Base-by-base conservation (phyloP, 2,329 filamentous ascomycete genomes). In the Aspergillus fischeri region DNA sequence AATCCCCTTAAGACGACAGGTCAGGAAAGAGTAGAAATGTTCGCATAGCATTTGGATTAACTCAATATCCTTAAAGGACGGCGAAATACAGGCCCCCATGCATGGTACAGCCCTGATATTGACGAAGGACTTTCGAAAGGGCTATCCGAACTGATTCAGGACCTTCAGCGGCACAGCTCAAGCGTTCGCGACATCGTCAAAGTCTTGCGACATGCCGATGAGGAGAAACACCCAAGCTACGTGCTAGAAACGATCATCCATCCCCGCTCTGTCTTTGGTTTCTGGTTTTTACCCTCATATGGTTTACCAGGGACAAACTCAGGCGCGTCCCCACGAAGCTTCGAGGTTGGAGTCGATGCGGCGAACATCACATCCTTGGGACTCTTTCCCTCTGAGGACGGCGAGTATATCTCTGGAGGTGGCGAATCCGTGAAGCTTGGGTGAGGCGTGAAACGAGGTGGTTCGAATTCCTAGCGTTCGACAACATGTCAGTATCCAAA, bases 281-380 rank as follows among this genome's bases (percentile, higher is more conserved):
- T 25, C 21, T 27, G 44, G 14, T 17, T 14, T 14, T 47, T 11
- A 3, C 44, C 24, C 11, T 24, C 20, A 24, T 25, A 47, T 25
- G 44, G 44, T 11, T 41, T 20, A n/a, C 28, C 45, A 3, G 65
- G 50, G 24, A 65, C 48, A 45, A 67, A 67, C 35, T 60, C 63
- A 2, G 65, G 65, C 11, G 65, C 65, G 44, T 67, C 63, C 6
- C 51, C 62, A 27, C 65, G 63, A 56, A 66, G 62, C 42, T 57
- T 51, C 21, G 49, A 56, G 27, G 32, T 49, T 20, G 44, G 44
- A 14, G 9, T 21, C n/a, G 44, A 47, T 47, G 14, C 44, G 24
- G 44, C 44, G 24, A 47, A 47, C 44, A 47, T 47, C 1, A 27
- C 21, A 14, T 27, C 44, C 10, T 24, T 47, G 44, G 44, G 24